Evolutionary conservation across 345 rosid genomes (phyloP), one percentile per base, ranked within the genome.

Genomic region (Passiflora organensis): DNA sequence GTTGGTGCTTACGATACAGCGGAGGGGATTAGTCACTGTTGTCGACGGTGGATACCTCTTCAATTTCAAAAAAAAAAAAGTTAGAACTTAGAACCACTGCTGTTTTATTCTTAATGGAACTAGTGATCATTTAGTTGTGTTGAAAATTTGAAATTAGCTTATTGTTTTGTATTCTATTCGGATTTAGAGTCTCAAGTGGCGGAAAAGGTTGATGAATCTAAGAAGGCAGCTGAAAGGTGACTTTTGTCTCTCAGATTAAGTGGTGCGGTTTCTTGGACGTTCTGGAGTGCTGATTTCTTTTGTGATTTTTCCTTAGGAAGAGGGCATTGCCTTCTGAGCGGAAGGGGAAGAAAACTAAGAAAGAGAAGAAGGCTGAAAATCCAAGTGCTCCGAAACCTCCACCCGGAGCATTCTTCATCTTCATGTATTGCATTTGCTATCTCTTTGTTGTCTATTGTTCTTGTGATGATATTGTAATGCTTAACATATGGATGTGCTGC

Each of bases 371-470:
- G 72, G 66, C 48, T 49, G 67, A 62, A 44, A 70, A 73, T 56
- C 68, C 84, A 0, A 82, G 72, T 65, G 75, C 63, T 59, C 79
- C 83, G 12, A 88, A 88, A 47, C 87, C 94, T 46, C 95, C 98
- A 59, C 79, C 83, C 25, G 81, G 95, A 0, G 95, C 94, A n/a
- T 91, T 88, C 81, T 86, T 91, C 24, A 32, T 91, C 58, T 91
- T 91, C 82, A 72, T 91, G 90, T 88, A 79, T 15, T n/a, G 55
- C 48, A 2, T 13, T 22, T 17, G 5, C 15, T 15, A 34, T 28
- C 36, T 20, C 21, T 1, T 44, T 19, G n/a, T n/a, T 22, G 21
- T 41, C 6, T 0, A 5, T 19, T n/a, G n/a, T 10, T 17, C 13
- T n/a, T 10, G 23, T 32, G 8, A 6, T 41, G 20, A 6, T 11